A percentile compares a stretch with the other conserved stretches of the same genome.
These are phyloP conservation scores for Xylaria acuta DNA, from an alignment of 495 filamentous ascomycete species.

Conservation along the genomic window DNA sequence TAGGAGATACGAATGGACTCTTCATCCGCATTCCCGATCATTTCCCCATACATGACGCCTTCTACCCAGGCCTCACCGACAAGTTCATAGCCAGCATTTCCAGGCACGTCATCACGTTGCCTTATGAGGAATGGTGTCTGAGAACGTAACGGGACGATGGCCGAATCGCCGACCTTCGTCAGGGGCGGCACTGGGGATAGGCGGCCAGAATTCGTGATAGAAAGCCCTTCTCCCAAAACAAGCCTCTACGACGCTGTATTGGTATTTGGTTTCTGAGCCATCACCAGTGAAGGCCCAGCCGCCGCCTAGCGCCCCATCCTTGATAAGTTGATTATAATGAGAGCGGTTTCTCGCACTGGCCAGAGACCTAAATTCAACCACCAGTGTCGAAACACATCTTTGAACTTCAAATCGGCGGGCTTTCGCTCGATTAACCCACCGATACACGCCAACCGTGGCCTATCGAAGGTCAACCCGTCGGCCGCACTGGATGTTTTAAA, in stretches of 20 bases:
- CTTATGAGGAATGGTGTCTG: constrained; percentile 18
- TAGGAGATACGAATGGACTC: constrained; percentile 15
- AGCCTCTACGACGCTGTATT: constrained; percentile 3
- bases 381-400: constrained; percentile 9
- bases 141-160: constrained; percentile 12
- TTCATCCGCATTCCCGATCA: constrained; percentile 10
- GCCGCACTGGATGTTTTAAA: not conserved
- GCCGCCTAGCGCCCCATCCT: not conserved
- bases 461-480: not conserved
- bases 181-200: constrained; percentile 12
- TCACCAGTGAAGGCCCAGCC: not conserved
- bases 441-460: not conserved
- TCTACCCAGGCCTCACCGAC: constrained; percentile 7
- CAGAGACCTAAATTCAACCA: not conserved
- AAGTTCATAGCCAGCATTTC: not conserved
- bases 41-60: constrained; percentile 19
- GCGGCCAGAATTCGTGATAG: not conserved
- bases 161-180: constrained; percentile 4
- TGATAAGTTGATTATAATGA: not conserved
- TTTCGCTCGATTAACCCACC: not conserved
- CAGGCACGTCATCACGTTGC: not conserved
- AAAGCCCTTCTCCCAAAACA: constrained; percentile 2
- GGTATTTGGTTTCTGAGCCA: not conserved
- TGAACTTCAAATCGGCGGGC: not conserved
- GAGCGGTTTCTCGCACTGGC: not conserved